Percentiles rank a stretch among this genome's conserved stretches.
These are phyloP conservation scores for Lactifluus subvellereus DNA, from an alignment of 768 basidiomycete genomes.

Conservation along the genomic window DNA sequence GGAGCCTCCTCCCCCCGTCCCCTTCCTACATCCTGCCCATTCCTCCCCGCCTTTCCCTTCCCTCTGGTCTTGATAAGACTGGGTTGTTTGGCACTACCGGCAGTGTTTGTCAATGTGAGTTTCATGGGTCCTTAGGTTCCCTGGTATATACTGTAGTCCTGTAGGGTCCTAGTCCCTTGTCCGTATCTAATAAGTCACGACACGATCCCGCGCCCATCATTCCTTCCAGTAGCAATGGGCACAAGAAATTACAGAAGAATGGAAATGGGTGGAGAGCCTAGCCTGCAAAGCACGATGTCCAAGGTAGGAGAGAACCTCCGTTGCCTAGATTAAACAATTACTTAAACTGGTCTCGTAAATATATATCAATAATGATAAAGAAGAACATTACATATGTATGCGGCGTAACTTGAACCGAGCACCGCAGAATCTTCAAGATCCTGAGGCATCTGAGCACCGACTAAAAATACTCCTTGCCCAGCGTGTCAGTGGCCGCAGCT, in stretches of 20 bases:
- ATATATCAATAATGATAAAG: conserved; percentile 7
- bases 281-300: neutral
- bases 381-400: neutral
- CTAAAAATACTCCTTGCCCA: conserved; percentile 12
- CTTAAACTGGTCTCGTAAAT: neutral
- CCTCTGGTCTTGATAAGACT: too few relatives aligned
- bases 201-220: neutral
- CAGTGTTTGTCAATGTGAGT: too few relatives aligned
- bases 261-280: neutral
- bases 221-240: neutral
- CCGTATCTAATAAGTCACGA: neutral
- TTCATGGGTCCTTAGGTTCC: too few relatives aligned
- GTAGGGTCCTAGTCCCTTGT: neutral
- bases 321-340: neutral
- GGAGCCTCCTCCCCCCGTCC: too few relatives aligned
- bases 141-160: neutral
- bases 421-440: neutral
- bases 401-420: neutral
- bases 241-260: neutral
- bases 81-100: too few relatives aligned
- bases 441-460: neutral
- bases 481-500: conserved; percentile 1
- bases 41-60: too few relatives aligned
- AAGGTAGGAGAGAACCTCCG: neutral
- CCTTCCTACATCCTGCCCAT: too few relatives aligned